Base-by-base conservation (phyloP, 106 monocot species). In the Triglochin maritima region DNA sequence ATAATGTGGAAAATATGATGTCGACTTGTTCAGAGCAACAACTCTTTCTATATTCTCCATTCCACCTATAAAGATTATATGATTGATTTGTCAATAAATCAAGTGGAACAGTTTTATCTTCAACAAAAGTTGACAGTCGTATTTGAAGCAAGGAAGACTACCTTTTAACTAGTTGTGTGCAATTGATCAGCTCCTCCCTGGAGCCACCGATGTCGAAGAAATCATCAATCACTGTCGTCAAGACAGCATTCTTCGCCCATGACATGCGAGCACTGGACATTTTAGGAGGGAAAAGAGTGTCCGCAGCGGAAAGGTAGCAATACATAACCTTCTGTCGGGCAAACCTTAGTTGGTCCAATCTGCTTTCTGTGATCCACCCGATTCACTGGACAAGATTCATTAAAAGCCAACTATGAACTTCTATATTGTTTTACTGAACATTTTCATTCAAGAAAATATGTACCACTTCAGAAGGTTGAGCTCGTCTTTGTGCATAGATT, bases 121-220 rank as follows among this genome's bases (percentile, higher is more conserved):
- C 0, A 2, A 52, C 17, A 7, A 8, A 17, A 66, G 29, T 2
- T 1, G 9, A 64, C 16, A 72, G 47, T 5, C 16, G 44, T 44
- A 69, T 49, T 9, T 47, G 64, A 1, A 77, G 60, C 50, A 66
- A 59, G 17, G 60, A 51, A 63, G 13, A 15, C 13, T 84, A 98
- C 91, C 69, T 84, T 63, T 83, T 81, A 72, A 92, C 65, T 54
- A 98, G 77, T 14, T 47, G 44, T 6, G 86, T 75, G 48, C 92
- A 72, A 57, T 77, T 86, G 65, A 71, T 5, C 16, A 84, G 65
- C 69, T 92, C 92, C 75, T 86, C 84, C 63, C 44, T 62, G 9
- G 88, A 98, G 61, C 98, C 92, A 58, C 86, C 90, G 70, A 82
- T 17, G 53, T 98, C 98, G 72, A 98, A 98, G 79, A 98, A 89